Conservation (phyloP, 2,329 filamentous ascomycete genomes). For the Rhynchosporium secalis region DNA sequence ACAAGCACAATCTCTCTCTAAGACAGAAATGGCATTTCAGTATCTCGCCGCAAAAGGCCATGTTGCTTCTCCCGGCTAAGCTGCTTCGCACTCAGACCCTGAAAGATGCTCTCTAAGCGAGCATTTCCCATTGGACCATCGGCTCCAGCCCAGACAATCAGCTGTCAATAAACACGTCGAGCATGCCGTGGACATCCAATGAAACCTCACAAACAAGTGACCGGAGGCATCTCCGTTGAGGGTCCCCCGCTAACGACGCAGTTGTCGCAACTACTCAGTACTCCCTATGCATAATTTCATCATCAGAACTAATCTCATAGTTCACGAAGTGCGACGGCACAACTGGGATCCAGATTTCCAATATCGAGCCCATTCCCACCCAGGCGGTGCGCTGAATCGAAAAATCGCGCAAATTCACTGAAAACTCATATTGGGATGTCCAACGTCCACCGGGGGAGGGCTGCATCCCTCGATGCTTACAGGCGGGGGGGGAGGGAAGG, state of each 20-base stretch:
- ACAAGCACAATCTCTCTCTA: no score
- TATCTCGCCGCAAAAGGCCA: no score
- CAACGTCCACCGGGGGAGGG: not conserved
- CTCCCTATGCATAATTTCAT: slow-evolving; percentile 1
- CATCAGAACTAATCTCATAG: not conserved
- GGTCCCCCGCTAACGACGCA: not conserved
- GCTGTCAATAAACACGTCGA: not conserved
- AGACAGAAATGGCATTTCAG: no score
- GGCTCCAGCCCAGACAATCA: not conserved
- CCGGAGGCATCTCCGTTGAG: not conserved
- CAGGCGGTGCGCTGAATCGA: not conserved
- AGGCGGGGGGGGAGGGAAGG: not conserved
- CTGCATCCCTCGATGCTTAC: slow-evolving; percentile 6
- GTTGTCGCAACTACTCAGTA: not conserved
- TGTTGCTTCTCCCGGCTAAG: not conserved
- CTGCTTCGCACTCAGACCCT: not conserved
- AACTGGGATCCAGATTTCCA: not conserved
- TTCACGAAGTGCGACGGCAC: not conserved
- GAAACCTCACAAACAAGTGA: not conserved
- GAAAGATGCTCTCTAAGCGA: not conserved
- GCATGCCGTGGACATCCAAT: not conserved
- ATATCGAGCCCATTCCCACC: not conserved
- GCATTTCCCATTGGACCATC: not conserved
- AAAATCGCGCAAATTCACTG: slow-evolving; percentile 4
- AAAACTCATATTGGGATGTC: slow-evolving; percentile 1